Conservation (phyloP, 768 basidiomycete species). For the Suillus discolor region DNA sequence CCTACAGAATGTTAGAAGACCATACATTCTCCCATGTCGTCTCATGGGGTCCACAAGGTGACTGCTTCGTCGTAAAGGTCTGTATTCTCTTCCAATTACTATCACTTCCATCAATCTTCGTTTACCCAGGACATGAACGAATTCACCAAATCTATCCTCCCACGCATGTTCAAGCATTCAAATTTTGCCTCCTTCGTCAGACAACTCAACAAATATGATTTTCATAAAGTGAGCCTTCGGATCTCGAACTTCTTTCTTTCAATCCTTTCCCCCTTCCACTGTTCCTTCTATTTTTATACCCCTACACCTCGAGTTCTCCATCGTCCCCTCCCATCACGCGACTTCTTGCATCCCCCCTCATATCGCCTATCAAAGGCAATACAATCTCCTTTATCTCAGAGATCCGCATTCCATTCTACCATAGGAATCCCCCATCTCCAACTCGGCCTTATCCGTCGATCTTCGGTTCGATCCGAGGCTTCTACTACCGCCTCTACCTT, state of each 20-base stretch:
- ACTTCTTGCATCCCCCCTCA: not conserved
- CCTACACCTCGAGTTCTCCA: not conserved
- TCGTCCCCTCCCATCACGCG: not conserved
- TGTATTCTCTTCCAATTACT: conserved; percentile 8
- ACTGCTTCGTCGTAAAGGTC: conserved; percentile 88
- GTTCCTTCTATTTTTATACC: conserved; percentile 1
- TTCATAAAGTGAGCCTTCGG: conserved; percentile 70
- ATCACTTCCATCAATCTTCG: not conserved
- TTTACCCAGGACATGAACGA: conserved; percentile 83
- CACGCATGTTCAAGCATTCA: conserved; percentile 93
- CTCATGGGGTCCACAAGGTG: conserved; percentile 81
- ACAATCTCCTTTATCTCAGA: not conserved
- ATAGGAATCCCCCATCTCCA: not conserved
- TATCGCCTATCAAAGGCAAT: not conserved
- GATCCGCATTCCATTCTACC: not conserved
- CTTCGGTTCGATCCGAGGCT: conserved; percentile 1
- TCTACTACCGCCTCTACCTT: not conserved
- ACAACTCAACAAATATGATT: conserved; percentile 95
- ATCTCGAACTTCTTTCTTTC: conserved; percentile 13
- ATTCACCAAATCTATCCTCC: conserved; percentile 89
- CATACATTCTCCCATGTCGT: conserved; percentile 71
- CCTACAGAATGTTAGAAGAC: conserved; percentile 84
- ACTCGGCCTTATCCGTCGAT: not conserved
- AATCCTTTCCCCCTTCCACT: conserved; percentile 9
- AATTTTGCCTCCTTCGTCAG: conserved; percentile 93